These are phyloP conservation scores for Rhinocladiella similis DNA, from an alignment of 2,329 filamentous ascomycete species.

Conservation along the genomic window DNA sequence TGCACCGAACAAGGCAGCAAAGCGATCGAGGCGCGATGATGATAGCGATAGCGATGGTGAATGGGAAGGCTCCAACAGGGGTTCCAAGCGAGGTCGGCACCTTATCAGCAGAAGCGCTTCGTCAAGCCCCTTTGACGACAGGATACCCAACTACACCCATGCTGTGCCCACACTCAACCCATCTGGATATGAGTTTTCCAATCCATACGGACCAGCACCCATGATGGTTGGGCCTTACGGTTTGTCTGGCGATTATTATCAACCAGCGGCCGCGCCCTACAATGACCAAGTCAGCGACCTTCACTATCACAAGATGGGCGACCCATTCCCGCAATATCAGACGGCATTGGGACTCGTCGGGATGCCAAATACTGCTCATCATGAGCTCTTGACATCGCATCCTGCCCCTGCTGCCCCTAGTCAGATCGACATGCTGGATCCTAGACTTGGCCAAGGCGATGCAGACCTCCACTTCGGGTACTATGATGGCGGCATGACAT, in stretches of 20 bases:
- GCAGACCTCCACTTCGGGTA: constrained; percentile 34
- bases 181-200: constrained; percentile 25
- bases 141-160: constrained; percentile 14
- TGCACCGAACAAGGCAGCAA: constrained; percentile 71
- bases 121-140: constrained; percentile 26
- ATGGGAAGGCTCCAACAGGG: constrained; percentile 27
- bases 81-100: constrained; percentile 26
- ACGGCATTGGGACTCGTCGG: constrained; percentile 39
- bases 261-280: constrained; percentile 14
- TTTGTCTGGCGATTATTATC: constrained; percentile 22
- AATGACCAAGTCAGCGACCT: constrained; percentile 26
- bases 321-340: constrained; percentile 23
- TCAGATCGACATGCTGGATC: constrained; percentile 41
- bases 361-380: constrained; percentile 43
- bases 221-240: constrained; percentile 19
- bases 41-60: constrained; percentile 36
- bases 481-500: constrained; percentile 26
- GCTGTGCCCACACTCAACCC: constrained; percentile 20
- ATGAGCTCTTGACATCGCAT: constrained; percentile 42
- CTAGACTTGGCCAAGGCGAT: constrained; percentile 35
- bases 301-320: constrained; percentile 34
- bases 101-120: constrained; percentile 27
- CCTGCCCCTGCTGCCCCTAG: constrained; percentile 32
- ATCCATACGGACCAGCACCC: constrained; percentile 31
- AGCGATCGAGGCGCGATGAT: constrained; percentile 45